Evolutionary conservation across 345 rosid species (phyloP).

Genomic region (Durio zibethinus): DNA sequence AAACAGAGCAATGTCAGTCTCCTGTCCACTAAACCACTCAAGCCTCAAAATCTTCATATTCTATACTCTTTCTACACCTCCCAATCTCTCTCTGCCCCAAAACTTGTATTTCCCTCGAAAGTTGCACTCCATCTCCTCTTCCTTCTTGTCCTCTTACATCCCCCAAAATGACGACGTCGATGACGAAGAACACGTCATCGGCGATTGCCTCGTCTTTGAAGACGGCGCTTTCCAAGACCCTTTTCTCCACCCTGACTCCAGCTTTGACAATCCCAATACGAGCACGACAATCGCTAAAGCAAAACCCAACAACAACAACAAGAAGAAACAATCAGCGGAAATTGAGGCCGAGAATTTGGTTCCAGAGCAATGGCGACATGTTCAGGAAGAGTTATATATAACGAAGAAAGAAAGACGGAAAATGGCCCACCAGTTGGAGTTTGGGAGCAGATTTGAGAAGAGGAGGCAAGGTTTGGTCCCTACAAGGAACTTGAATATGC

Average conservation of each 20-base stretch:
- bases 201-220: slow-evolving; percentile 92
- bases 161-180: slow-evolving; percentile 19
- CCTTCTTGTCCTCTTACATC: slow-evolving; percentile 35
- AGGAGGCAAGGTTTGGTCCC: slow-evolving; percentile 58
- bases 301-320: slow-evolving; percentile 23
- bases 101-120: slow-evolving; percentile 16
- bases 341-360: slow-evolving; percentile 61
- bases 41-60: neutral
- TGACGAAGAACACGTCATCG: slow-evolving; percentile 55
- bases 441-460: slow-evolving; percentile 74
- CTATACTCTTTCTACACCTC: neutral
- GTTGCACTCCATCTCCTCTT: slow-evolving; percentile 37
- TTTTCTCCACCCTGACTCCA: slow-evolving; percentile 31
- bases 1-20: neutral
- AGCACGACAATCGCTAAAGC: neutral
- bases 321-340: slow-evolving; percentile 25
- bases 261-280: neutral
- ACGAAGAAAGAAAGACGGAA: slow-evolving; percentile 82
- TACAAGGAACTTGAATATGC: slow-evolving; percentile 51
- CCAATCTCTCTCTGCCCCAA: neutral
- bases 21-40: slow-evolving; percentile 9
- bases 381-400: slow-evolving; percentile 75
- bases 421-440: slow-evolving; percentile 73
- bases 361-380: slow-evolving; percentile 79
- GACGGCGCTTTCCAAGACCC: slow-evolving; percentile 88